phyloP scores from a whole-genome alignment of 2,329 filamentous ascomycete species.

The Colletotrichum euphorbiae region DNA sequence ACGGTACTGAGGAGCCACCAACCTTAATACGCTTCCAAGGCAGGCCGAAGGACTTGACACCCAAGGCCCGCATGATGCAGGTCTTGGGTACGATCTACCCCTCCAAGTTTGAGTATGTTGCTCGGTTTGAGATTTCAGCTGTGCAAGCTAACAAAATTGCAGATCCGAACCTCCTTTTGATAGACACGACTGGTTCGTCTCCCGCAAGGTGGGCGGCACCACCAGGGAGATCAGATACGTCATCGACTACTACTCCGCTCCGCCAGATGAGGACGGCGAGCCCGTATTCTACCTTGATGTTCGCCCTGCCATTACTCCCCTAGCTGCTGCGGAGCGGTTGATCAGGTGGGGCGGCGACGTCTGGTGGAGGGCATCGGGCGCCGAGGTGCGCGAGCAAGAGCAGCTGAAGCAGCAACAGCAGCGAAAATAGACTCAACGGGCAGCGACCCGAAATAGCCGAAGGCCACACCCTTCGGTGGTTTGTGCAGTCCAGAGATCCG shows the following conservation, averaged over 20 bases:
- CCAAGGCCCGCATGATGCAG: conserved; percentile 88
- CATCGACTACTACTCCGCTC: conserved; percentile 94
- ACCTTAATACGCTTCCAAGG: conserved; percentile 89
- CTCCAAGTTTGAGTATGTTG: conserved; percentile 76
- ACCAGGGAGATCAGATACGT: conserved; percentile 88
- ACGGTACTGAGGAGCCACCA: conserved; percentile 69
- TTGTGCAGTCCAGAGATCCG: not conserved
- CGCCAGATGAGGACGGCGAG: conserved; percentile 85
- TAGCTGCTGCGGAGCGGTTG: conserved; percentile 81
- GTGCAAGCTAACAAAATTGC: conserved; percentile 16
- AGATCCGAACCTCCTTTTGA: conserved; percentile 91
- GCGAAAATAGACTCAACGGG: not conserved
- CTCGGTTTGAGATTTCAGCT: too few relatives aligned
- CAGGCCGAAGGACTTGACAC: conserved; percentile 87
- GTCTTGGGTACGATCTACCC: conserved; percentile 84
- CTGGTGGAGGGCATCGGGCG: conserved; percentile 91
- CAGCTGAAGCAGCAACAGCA: conserved; percentile 22
- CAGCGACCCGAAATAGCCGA: not conserved
- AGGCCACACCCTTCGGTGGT: not conserved
- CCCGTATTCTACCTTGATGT: conserved; percentile 98
- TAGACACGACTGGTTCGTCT: conserved; percentile 96
- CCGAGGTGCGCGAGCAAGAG: conserved; percentile 65
- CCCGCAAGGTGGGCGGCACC: conserved; percentile 75
- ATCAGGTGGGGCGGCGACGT: conserved; percentile 93
- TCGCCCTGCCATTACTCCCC: conserved; percentile 86